These are phyloP conservation scores for Taiozyma sp. DNA, from an alignment of 1,139 yeast species.

Conservation along the genomic window DNA sequence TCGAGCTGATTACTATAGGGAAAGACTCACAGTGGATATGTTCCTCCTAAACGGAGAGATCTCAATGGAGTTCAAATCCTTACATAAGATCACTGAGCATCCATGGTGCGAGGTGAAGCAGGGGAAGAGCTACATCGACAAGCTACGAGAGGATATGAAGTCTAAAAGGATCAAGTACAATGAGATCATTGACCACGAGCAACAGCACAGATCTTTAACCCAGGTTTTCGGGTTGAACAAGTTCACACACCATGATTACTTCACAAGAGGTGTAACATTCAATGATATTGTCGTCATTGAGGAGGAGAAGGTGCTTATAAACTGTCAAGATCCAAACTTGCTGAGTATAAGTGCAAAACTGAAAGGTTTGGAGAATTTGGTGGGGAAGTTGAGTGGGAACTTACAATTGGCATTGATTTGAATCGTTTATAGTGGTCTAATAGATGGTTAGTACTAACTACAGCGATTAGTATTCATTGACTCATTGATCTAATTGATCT, in stretches of 20 bases:
- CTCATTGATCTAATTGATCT: too few relatives aligned
- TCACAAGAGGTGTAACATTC: conserved; percentile 34
- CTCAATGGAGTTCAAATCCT: conserved; percentile 19
- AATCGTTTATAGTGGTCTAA: too few relatives aligned
- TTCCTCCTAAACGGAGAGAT: conserved; percentile 20
- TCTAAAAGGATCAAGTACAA: conserved; percentile 16
- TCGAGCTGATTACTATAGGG: conserved; percentile 14
- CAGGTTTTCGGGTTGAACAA: conserved; percentile 19
- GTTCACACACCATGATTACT: conserved; percentile 26
- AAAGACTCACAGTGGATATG: conserved; percentile 18
- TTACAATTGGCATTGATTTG: conserved; percentile 22
- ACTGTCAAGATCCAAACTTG: conserved; percentile 42
- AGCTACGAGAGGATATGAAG: conserved; percentile 23
- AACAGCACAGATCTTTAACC: conserved; percentile 6
- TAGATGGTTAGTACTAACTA: too few relatives aligned
- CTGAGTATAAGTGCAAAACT: conserved; percentile 39
- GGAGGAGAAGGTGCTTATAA: conserved; percentile 33
- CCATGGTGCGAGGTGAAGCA: conserved; percentile 31
- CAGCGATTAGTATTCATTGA: too few relatives aligned
- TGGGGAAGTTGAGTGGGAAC: conserved; percentile 31
- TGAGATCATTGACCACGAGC: conserved; percentile 16
- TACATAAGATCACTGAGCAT: conserved; percentile 22
- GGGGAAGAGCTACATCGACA: conserved; percentile 27
- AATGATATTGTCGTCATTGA: conserved; percentile 36
- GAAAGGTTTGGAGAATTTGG: conserved; percentile 29